Conservation (phyloP, 1,284 basidiomycete genomes). For the Ceratobasidium sp. region DNA sequence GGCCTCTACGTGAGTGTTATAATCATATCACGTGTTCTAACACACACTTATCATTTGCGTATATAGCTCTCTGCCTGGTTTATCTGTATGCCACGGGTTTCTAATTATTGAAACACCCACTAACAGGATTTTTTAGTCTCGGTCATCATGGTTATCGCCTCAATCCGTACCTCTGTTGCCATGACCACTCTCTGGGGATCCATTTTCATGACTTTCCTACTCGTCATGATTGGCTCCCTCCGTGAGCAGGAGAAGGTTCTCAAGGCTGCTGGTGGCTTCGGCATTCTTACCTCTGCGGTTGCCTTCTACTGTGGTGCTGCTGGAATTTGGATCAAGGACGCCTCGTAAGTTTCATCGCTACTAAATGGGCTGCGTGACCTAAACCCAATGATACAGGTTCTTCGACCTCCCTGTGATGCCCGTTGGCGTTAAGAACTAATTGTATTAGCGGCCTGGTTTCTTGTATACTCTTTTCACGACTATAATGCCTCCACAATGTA, state of each 20-base stretch:
- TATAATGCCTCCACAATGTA: conserved; percentile 3
- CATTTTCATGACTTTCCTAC: conserved; percentile 51
- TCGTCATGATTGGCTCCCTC: conserved; percentile 43
- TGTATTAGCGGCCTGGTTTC: neutral
- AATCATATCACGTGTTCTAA: neutral
- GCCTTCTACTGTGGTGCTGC: conserved; percentile 72
- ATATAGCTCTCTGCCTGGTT: conserved; percentile 37
- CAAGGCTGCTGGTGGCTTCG: conserved; percentile 78
- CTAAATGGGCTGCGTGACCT: neutral
- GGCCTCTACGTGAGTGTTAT: neutral
- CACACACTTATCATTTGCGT: neutral
- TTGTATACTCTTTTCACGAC: neutral
- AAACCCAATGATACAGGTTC: neutral
- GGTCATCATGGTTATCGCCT: conserved; percentile 45
- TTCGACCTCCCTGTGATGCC: conserved; percentile 20
- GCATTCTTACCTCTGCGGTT: conserved; percentile 68
- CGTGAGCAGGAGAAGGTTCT: conserved; percentile 40
- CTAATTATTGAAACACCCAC: neutral
- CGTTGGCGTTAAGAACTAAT: conserved; percentile 1
- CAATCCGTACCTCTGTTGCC: conserved; percentile 47
- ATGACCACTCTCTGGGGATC: conserved; percentile 52
- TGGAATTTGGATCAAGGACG: conserved; percentile 47
- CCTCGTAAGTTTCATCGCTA: neutral
- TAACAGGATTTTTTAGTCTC: conserved; percentile 5
- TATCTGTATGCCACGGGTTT: conserved; percentile 45